These are phyloP conservation scores for Piromyces sp. DNA, from an alignment of 192 early-diverging fungal genomes.

Conservation along the genomic window DNA sequence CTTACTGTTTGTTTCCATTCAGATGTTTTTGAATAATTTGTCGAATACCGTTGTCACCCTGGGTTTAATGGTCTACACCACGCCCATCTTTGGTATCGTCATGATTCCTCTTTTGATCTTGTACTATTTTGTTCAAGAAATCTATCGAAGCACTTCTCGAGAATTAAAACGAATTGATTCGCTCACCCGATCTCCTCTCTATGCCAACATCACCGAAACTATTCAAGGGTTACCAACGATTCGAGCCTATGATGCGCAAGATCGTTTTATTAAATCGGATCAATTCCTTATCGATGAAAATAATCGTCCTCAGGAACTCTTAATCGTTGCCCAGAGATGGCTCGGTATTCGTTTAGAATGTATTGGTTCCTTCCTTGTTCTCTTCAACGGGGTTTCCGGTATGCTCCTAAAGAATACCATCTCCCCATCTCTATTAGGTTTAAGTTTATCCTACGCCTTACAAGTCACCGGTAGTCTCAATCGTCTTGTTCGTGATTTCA, in stretches of 20 bases:
- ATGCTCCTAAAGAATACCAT: constrained; percentile 34
- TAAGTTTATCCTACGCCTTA: constrained; percentile 65
- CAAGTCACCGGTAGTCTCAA: constrained; percentile 59
- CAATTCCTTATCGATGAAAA: constrained; percentile 58
- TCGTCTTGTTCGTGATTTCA: constrained; percentile 61
- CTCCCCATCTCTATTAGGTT: constrained; percentile 51
- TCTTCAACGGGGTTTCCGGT: constrained; percentile 56
- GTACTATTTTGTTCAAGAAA: constrained; percentile 22
- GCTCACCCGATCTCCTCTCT: constrained; percentile 28
- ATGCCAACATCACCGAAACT: constrained; percentile 38
- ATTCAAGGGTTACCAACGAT: constrained; percentile 30
- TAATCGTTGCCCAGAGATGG: constrained; percentile 54
- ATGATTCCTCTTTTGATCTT: constrained; percentile 18
- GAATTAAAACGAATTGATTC: constrained; percentile 40
- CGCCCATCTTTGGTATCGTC: constrained; percentile 31
- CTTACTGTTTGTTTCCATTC: constrained; percentile 36
- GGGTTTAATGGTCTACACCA: constrained; percentile 12
- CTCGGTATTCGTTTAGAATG: constrained; percentile 61
- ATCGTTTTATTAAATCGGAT: constrained; percentile 51
- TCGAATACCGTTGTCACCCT: constrained; percentile 38
- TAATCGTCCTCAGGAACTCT: constrained; percentile 61
- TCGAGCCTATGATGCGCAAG: constrained; percentile 30
- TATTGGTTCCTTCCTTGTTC: constrained; percentile 54
- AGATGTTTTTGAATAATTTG: constrained; percentile 44
- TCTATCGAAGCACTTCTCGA: constrained; percentile 29